Evolutionary conservation across 2,329 filamentous ascomycete species (phyloP), one percentile per base, ranked within the genome.

Genomic region (Sporothrix inflata): DNA sequence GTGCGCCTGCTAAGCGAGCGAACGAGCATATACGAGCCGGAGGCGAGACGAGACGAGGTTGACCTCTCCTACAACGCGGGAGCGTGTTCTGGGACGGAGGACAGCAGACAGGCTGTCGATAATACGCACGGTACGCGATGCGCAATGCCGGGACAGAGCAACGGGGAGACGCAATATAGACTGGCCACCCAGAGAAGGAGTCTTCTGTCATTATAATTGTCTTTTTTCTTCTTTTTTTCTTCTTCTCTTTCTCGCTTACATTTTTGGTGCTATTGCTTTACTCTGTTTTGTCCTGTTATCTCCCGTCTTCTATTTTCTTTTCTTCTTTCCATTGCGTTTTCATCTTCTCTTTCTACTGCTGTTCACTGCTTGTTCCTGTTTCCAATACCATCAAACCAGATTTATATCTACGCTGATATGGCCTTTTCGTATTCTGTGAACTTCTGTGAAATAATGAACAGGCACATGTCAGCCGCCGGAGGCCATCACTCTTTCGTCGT

Each of bases 1-100:
- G 73, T 90, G 88, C 81, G 85, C 84, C 77, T 90, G 87, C 82
- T 90, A 85, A 77, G 45, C n/a, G n/a, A 38, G 60, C 7, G 47
- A 9, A 27, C 24, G n/a, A n/a, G n/a, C n/a, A n/a, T n/a, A n/a
- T n/a, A n/a, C n/a, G n/a, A n/a, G n/a, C n/a, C n/a, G n/a, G n/a
- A n/a, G n/a, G n/a, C 30, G 19, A n/a, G 9, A n/a, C 6, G 42
- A 9, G 21, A 49, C 24, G 16, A 34, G 19, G 19, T 7, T 9
- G 8, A 11, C 24, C 21, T 53, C 21, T 27, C 24, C 12, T n/a
- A 19, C n/a, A 24, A 30, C 53, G 14, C n/a, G 21, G 51, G 9
- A 12, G 1, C 21, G 21, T 30, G 24, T 14, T 55, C 12, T 21
- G 6, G 27, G n/a, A 42, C 47, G 27, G 45, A 45, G n/a, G 49